A percentile compares a stretch with the other conserved stretches of the same genome.
Conservation (phyloP, 768 basidiomycete species). For the Xerocomus potaroensis region DNA sequence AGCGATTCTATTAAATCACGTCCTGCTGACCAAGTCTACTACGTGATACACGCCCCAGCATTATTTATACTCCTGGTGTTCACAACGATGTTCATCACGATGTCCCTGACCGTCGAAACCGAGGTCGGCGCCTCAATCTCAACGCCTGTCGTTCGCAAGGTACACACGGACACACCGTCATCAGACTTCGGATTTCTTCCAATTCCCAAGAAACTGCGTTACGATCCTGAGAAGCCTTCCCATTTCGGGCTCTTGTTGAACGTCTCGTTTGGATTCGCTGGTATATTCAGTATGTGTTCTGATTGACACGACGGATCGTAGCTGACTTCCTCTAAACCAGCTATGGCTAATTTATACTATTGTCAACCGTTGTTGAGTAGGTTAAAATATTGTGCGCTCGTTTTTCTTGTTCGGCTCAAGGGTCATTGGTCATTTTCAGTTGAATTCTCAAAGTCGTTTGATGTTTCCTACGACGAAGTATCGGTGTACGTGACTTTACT, state of each 20-base stretch:
- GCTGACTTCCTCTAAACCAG: slow-evolving; percentile 29
- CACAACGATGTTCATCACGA: slow-evolving; percentile 9
- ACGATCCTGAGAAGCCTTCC: slow-evolving; percentile 46
- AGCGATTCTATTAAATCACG: background rate
- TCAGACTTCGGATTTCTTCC: slow-evolving; percentile 63
- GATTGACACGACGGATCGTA: background rate
- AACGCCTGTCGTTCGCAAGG: background rate
- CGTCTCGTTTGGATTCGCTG: slow-evolving; percentile 56
- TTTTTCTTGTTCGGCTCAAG: background rate
- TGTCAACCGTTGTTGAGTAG: slow-evolving; percentile 75
- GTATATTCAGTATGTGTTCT: slow-evolving; percentile 38
- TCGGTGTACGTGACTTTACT: slow-evolving; percentile 23
- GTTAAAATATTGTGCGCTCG: slow-evolving; percentile 13
- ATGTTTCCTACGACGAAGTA: slow-evolving; percentile 34
- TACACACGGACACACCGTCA: background rate
- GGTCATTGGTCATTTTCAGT: slow-evolving; percentile 12
- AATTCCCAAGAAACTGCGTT: slow-evolving; percentile 53
- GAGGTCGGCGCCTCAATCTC: background rate
- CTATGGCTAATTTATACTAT: slow-evolving; percentile 77
- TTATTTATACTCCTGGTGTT: slow-evolving; percentile 12
- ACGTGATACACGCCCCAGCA: background rate
- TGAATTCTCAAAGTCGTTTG: slow-evolving; percentile 37
- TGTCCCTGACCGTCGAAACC: slow-evolving; percentile 7
- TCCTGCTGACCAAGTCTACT: background rate
- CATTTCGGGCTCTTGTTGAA: slow-evolving; percentile 53